Base-by-base conservation (phyloP, 1,139 yeast genomes). In the Komagataea norvegica region DNA sequence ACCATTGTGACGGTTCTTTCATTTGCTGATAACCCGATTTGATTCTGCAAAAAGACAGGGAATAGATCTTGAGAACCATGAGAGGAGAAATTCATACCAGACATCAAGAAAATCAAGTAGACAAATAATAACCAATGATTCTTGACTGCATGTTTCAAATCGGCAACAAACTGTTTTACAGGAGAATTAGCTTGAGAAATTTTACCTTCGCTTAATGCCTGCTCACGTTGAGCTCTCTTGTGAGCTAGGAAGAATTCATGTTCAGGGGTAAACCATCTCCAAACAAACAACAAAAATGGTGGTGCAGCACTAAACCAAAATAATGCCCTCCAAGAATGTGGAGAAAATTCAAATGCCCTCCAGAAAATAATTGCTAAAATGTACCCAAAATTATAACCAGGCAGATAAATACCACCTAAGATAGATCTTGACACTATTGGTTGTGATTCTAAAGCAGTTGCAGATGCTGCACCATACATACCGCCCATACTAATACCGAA, bases 1-100 rank as follows among this genome's bases (percentile, higher is more conserved):
- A 64, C 67, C 50, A 67, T 62, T 19, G 72, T 70, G 16, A 72
- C 68, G 0, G 77, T 72, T 41, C 62, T 60, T 15, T 61, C 57
- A 52, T 74, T 60, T 5, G 61, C 48, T 15, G 62, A 55, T 19
- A 62, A 57, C 18, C 54, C 56, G 29, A 64, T 54, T 52, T 73
- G 78, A 10, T 57, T 62, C 17, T 63, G 58, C 24, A 74, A 56
- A 54, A 71, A 55, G 1, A 77, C 70, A 28, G 76, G 74, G 52
- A 66, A 72, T 47, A 73, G 61, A 56, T 74, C 79, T 51, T 72
- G 78, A 13, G 77, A 66, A 1, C 77, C 77, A 44, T 74, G 79
- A 8, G 77, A 67, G 55, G 70, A 64, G 51, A 71, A 74, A 54
- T 74, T 73, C 54, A 68, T 62, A 10, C 72, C 75, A 8, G 76